These are phyloP conservation scores for Pyrenula aspistea DNA, from an alignment of 495 filamentous ascomycete genomes.

Conservation along the genomic window DNA sequence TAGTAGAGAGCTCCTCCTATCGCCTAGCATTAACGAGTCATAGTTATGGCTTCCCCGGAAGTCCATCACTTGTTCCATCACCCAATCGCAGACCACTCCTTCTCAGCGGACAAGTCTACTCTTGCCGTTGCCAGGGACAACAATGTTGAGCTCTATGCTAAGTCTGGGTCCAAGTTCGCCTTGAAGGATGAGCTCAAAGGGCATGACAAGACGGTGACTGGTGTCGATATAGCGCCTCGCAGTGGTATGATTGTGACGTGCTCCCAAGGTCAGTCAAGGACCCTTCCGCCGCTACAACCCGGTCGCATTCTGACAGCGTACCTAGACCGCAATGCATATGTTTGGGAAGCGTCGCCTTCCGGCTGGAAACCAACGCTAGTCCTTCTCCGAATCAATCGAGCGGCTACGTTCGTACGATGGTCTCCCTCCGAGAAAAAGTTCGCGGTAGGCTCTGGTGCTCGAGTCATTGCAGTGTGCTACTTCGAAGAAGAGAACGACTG, in stretches of 20 bases:
- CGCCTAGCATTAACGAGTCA: slow-evolving; percentile 19
- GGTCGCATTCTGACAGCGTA: slow-evolving; percentile 5
- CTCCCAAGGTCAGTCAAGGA: slow-evolving; percentile 61
- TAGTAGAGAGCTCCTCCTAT: slow-evolving; percentile 99
- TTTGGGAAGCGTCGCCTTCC: slow-evolving; percentile 83
- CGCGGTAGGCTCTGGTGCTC: slow-evolving; percentile 89
- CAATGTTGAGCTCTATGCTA: slow-evolving; percentile 78
- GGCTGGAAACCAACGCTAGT: slow-evolving; percentile 98
- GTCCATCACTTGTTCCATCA: slow-evolving; percentile 94
- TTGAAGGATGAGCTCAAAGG: slow-evolving; percentile 86
- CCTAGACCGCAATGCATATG: slow-evolving; percentile 92
- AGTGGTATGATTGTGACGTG: slow-evolving; percentile 92
- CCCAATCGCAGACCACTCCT: slow-evolving; percentile 94
- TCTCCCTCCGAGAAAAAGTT: slow-evolving; percentile 95
- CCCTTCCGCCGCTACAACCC: slow-evolving; percentile 4
- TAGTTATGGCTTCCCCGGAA: slow-evolving; percentile 69
- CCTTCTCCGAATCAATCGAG: slow-evolving; percentile 91
- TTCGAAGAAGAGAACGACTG: slow-evolving; percentile 98
- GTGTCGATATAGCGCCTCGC: slow-evolving; percentile 86
- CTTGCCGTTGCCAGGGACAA: slow-evolving; percentile 87
- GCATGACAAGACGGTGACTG: slow-evolving; percentile 92
- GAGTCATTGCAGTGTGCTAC: slow-evolving; percentile 95
- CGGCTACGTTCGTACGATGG: slow-evolving; percentile 95
- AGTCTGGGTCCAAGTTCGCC: slow-evolving; percentile 61
- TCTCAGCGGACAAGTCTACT: slow-evolving; percentile 80